Percentiles rank a stretch among this genome's conserved stretches.
These are phyloP conservation scores for Ophiostoma ulmi DNA, from an alignment of 2,329 filamentous ascomycete species.

Conservation along the genomic window DNA sequence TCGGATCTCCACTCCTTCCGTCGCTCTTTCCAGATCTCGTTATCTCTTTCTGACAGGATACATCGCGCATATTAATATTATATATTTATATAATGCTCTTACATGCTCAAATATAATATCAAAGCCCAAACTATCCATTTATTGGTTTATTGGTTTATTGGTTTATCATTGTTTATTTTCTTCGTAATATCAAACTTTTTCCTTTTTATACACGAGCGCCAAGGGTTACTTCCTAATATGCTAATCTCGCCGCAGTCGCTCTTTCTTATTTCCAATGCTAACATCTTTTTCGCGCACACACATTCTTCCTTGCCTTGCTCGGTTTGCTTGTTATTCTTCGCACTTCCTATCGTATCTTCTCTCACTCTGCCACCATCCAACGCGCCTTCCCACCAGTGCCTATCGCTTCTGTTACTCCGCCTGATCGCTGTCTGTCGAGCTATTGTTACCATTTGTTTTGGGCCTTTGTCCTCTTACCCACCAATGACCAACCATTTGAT, in stretches of 20 bases:
- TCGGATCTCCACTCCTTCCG: constrained; percentile 5
- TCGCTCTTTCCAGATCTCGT: constrained; percentile 10
- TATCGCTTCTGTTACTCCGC: not conserved
- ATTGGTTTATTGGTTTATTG: not conserved
- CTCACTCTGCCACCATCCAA: not conserved
- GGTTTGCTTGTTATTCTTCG: not conserved
- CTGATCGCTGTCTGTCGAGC: not conserved
- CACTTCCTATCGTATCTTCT: not conserved
- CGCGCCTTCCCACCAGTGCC: constrained; percentile 1
- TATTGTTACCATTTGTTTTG: not conserved
- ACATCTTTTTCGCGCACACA: not conserved
- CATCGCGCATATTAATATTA: not conserved
- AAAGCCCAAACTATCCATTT: not conserved
- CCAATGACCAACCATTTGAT: not conserved
- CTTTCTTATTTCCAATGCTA: not conserved
- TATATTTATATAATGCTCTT: not conserved
- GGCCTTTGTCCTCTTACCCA: constrained; percentile 4
- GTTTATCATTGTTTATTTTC: not conserved
- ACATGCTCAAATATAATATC: not conserved
- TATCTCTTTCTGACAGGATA: constrained; percentile 2
- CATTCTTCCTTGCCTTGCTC: not conserved
- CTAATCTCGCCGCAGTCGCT: constrained; percentile 1
- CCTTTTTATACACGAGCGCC: not conserved
- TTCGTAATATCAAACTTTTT: constrained; percentile 1
- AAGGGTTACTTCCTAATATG: not conserved